Base-by-base conservation (phyloP, 1,284 basidiomycete species). In the Puccinia novopanici region DNA sequence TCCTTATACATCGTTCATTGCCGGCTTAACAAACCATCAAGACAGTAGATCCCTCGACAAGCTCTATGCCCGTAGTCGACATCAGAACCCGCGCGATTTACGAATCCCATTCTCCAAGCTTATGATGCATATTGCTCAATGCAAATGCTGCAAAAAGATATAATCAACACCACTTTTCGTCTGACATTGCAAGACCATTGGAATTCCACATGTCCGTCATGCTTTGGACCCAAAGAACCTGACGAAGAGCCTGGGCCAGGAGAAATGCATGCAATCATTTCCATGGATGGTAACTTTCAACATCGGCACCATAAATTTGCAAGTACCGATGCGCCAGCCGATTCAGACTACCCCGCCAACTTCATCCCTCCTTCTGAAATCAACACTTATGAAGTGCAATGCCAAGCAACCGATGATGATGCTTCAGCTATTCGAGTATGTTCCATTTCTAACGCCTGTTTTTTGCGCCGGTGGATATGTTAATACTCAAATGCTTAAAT, bases 261-360 rank as follows among this genome's bases (percentile, higher is more conserved):
- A 17, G 30, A n/a, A 24, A 13, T 40, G 8, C 19, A 75, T 34
- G 27, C 59, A 13, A 63, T 61, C 13, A 24, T 75, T 17, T 37
- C 52, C 5, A 59, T 63, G 34, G 73, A 75, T 30, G 42, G 52
- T 13, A 75, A 75, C 72, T 75, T 75, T 12, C 72, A 75, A 59
- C 52, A 57, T 2, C 30, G 22, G 45, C 73, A 75, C 48, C 59
- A 75, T 30, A 0, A 40, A 2, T 59, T 61, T 34, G 54, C 73
- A 22, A 75, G 73, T 15, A 59, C 19, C 10, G 73, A 75, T 30
- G 9, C 19, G 17, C 73, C 73, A 12, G 24, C 24, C 24, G n/a
- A 61, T 8, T n/a, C 15, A 12, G 37, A 75, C 9, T 75, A 61
- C 8, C 57, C 57, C 17, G 22, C 24, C 0, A 63, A 24, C 24